Evolutionary conservation across 2,329 filamentous ascomycete species (phyloP).

Genomic region (Aspergillus unguis): DNA sequence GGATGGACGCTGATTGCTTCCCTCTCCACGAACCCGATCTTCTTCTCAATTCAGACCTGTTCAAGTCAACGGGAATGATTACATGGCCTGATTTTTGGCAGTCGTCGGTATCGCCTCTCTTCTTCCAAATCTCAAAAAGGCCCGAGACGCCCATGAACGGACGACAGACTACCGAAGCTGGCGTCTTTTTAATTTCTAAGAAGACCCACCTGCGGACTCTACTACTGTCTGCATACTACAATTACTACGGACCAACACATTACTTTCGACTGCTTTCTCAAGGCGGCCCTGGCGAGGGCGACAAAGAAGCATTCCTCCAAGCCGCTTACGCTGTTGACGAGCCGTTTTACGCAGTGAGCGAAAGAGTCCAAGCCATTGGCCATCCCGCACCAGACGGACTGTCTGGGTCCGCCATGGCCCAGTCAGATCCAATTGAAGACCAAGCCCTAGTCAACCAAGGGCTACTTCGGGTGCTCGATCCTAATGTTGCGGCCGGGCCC

Average conservation of each 20-base stretch:
- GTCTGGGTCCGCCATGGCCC: conserved; percentile 37
- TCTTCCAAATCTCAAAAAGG: conserved; percentile 40
- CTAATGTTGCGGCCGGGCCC: conserved; percentile 29
- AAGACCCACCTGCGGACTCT: conserved; percentile 34
- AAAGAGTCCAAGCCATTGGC: conserved; percentile 35
- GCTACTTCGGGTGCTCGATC: conserved; percentile 34
- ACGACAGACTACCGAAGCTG: conserved; percentile 37
- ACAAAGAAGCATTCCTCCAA: conserved; percentile 40
- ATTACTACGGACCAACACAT: conserved; percentile 36
- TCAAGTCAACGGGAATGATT: conserved; percentile 51
- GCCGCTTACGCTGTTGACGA: conserved; percentile 33
- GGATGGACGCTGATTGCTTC: conserved; percentile 58
- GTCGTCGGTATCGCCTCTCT: conserved; percentile 43
- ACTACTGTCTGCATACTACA: conserved; percentile 38
- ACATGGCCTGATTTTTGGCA: conserved; percentile 56
- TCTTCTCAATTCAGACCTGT: conserved; percentile 53
- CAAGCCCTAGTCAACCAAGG: conserved; percentile 30
- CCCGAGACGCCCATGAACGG: conserved; percentile 31
- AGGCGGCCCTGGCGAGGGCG: conserved; percentile 37
- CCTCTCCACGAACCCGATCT: conserved; percentile 46
- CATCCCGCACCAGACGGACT: conserved; percentile 27
- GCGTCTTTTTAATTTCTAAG: conserved; percentile 37
- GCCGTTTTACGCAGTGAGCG: conserved; percentile 37
- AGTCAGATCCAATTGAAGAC: conserved; percentile 40
- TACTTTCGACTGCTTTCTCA: conserved; percentile 40